These are phyloP conservation scores for Penicillium concentricum DNA, from an alignment of 2,329 filamentous ascomycete genomes.

Conservation along the genomic window DNA sequence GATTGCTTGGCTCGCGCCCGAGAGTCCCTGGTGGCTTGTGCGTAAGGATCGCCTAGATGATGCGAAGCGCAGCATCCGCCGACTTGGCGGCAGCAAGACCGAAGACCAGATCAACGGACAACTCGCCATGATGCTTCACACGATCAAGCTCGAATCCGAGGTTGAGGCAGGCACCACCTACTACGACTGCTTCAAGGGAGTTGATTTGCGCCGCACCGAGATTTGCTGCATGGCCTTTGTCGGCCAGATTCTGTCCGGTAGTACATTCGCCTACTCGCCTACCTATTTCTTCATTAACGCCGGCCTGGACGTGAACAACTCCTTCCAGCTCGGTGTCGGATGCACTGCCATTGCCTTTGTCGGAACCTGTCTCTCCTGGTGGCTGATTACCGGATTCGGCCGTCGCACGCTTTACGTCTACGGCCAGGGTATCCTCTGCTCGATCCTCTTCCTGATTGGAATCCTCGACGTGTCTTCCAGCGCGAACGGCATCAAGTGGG, in stretches of 20 bases:
- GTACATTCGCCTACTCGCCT: constrained; percentile 36
- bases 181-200: constrained; percentile 32
- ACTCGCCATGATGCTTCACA: constrained; percentile 40
- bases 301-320: constrained; percentile 32
- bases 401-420: constrained; percentile 42
- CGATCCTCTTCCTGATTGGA: constrained; percentile 30
- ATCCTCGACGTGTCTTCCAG: constrained; percentile 24
- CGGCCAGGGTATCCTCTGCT: constrained; percentile 29
- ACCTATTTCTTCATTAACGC: constrained; percentile 44
- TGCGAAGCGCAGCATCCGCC: constrained; percentile 20
- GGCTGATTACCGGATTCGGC: constrained; percentile 38
- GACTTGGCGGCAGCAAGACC: constrained; percentile 23
- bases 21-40: constrained; percentile 29
- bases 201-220: constrained; percentile 42
- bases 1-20: constrained; percentile 24
- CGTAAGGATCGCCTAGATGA: constrained; percentile 25
- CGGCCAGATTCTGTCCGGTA: constrained; percentile 39
- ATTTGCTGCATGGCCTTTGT: constrained; percentile 40
- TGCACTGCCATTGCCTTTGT: constrained; percentile 53
- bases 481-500: constrained; percentile 28
- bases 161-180: constrained; percentile 31
- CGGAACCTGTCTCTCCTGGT: constrained; percentile 54
- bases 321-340: constrained; percentile 47
- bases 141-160: constrained; percentile 34
- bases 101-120: constrained; percentile 24